Evolutionary conservation across 2,329 filamentous ascomycete genomes (phyloP).

Genomic region (Diplodia corticola): DNA sequence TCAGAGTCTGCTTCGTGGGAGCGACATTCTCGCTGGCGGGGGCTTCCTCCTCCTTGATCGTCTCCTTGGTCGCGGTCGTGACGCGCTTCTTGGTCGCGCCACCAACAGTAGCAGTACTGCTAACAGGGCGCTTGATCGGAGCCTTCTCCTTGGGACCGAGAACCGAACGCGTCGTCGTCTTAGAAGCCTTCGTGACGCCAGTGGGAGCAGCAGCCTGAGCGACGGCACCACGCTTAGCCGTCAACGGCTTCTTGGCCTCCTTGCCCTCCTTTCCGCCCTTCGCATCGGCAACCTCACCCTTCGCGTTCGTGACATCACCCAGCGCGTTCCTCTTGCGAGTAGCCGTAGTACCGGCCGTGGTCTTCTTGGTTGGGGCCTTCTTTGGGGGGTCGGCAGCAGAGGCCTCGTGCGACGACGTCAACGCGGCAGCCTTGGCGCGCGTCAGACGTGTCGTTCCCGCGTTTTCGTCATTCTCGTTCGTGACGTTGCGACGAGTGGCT

Average conservation of each 20-base stretch:
- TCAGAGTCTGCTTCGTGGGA: constrained; percentile 48
- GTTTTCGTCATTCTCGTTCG: constrained; percentile 96
- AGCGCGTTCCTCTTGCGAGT: constrained; percentile 78
- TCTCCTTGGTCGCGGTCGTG: constrained; percentile 53
- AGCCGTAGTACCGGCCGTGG: constrained; percentile 42
- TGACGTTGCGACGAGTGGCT: constrained; percentile 71
- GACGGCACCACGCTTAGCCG: constrained; percentile 62
- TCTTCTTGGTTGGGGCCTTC: constrained; percentile 50
- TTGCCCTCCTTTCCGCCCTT: constrained; percentile 45
- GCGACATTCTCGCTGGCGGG: constrained; percentile 64
- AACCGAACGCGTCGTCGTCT: constrained; percentile 62
- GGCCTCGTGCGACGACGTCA: constrained; percentile 50
- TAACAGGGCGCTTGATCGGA: constrained; percentile 68
- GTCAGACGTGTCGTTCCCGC: constrained; percentile 77
- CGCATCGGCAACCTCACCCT: constrained; percentile 47
- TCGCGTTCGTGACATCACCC: constrained; percentile 84
- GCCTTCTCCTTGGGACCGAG: constrained; percentile 73
- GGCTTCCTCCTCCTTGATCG: constrained; percentile 55
- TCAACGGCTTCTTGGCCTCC: constrained; percentile 72
- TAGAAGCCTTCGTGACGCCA: constrained; percentile 74
- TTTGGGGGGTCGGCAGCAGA: constrained; percentile 58
- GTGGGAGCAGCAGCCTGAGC: constrained; percentile 78
- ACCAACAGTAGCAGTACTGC: constrained; percentile 68
- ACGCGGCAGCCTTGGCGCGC: constrained; percentile 83
- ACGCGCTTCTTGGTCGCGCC: constrained; percentile 69